These are phyloP conservation scores for Annulohypoxylon stygium DNA, from an alignment of 495 filamentous ascomycete species.

Conservation along the genomic window DNA sequence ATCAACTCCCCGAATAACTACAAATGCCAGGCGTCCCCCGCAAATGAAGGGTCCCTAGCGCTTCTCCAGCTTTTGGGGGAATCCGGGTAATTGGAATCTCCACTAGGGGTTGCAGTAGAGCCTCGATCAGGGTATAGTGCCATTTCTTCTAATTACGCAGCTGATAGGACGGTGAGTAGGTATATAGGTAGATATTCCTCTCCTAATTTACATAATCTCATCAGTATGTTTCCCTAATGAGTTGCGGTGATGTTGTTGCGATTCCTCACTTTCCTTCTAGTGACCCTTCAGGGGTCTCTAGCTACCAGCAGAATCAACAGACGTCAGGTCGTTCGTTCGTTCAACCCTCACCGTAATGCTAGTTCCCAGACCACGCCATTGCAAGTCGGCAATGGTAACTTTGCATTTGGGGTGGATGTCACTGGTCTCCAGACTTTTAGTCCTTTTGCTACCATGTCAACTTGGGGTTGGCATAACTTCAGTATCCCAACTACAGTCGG, in stretches of 20 bases:
- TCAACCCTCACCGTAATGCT: constrained; percentile 59
- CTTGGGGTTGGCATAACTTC: constrained; percentile 71
- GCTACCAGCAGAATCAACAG: constrained; percentile 50
- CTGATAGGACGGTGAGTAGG: constrained; percentile 8
- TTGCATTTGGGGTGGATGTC: constrained; percentile 67
- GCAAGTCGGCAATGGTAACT: constrained; percentile 70
- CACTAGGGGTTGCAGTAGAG: constrained; percentile 29
- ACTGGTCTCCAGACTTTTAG: constrained; percentile 71
- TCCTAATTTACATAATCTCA: constrained; percentile 11
- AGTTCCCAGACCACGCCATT: constrained; percentile 64
- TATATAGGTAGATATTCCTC: constrained; percentile 17
- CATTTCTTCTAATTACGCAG: constrained; percentile 15
- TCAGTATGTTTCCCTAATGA: constrained; percentile 6
- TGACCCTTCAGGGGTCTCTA: constrained; percentile 21
- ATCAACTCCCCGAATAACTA: constrained; percentile 42
- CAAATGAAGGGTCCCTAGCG: constrained; percentile 28
- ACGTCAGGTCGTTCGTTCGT: constrained; percentile 54
- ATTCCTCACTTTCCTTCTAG: constrained; percentile 15
- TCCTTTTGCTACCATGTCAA: constrained; percentile 68
- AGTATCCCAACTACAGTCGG: constrained; percentile 61
- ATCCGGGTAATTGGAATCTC: constrained; percentile 47
- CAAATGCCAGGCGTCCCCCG: constrained; percentile 28
- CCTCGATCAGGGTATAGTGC: constrained; percentile 24
- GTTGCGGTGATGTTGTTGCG: constrained; percentile 19
- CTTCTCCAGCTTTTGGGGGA: constrained; percentile 36